Evolutionary conservation across 1,139 yeast genomes (phyloP), one percentile per base, ranked within the genome.

Genomic region (Protomyces pachydermus): DNA sequence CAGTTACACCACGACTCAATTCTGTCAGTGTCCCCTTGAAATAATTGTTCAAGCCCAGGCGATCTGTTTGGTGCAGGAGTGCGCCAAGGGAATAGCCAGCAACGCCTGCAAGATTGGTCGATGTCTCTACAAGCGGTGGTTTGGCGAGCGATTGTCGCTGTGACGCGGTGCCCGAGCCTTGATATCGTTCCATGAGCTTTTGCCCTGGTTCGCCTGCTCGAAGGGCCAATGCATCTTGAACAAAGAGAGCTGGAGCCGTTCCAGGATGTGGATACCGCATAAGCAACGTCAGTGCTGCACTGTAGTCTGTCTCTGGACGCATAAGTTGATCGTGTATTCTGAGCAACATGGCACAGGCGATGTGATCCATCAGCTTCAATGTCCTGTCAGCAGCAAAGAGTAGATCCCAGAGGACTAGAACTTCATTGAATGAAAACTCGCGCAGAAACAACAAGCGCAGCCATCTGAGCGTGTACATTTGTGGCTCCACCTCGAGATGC

Each of bases 381-480:
- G 50, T 54, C 8, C 46, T 14, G 71, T 68, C 35, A 64, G 67
- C 75, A 8, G 78, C 77, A 66, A 77, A 76, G 9, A 77, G 64
- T 12, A 73, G 71, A 65, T 77, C 79, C 80, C 80, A 77, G 10
- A 77, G 67, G 12, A 64, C 66, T 39, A 76, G 68, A 45, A 71
- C 68, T 5, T 69, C 69, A 20, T 68, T 64, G 52, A 77, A 72
- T 2, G 71, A 71, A 61, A 84, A 74, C 68, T 84, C 87, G 50
- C 87, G 73, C 8, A 82, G 76, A 60, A 84, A 76, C 38, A 84
- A 67, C 50, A 84, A 73, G 18, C 87, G 74, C 34, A 82, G 75
- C 76, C 82, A 84, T 55, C 86, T 72, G 34, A 84, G 82, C 14
- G 83, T 81, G 87, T 87, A 84, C 52, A 84, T 75, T 70, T 82